phyloP scores from a whole-genome alignment of 2,329 filamentous ascomycete species.

The Pseudocercospora cruenta region DNA sequence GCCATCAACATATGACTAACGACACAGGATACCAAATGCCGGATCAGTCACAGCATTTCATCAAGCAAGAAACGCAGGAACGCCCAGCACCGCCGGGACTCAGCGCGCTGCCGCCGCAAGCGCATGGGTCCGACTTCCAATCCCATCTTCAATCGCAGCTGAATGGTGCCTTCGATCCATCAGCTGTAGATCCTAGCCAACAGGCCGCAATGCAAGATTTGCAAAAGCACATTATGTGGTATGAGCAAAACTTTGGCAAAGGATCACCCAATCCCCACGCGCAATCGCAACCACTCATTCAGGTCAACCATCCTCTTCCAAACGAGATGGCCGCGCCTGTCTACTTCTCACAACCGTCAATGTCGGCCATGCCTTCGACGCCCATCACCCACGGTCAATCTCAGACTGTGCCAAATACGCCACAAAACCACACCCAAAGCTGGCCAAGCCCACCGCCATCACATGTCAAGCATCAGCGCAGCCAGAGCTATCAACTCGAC shows the following conservation, averaged over 20 bases:
- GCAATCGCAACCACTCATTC: conserved; percentile 26
- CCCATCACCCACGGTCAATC: conserved; percentile 37
- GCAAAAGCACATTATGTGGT: conserved; percentile 38
- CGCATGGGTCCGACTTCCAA: conserved; percentile 40
- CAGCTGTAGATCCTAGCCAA: conserved; percentile 24
- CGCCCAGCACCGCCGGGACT: conserved; percentile 79
- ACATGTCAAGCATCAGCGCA: conserved; percentile 37
- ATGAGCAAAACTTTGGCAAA: conserved; percentile 32
- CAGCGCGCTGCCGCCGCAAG: conserved; percentile 26
- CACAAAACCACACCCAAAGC: conserved; percentile 44
- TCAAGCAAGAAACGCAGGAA: conserved; percentile 80
- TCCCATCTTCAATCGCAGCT: conserved; percentile 59
- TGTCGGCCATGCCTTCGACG: conserved; percentile 33
- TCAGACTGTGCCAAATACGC: conserved; percentile 57
- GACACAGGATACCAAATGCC: conserved; percentile 35
- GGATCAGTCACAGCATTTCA: conserved; percentile 73
- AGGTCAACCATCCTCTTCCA: conserved; percentile 25
- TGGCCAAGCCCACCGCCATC: conserved; percentile 41
- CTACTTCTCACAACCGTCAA: conserved; percentile 32
- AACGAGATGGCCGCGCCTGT: conserved; percentile 28
- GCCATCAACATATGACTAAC: conserved; percentile 53
- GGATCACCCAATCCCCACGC: conserved; percentile 24
- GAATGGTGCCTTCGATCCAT: conserved; percentile 38
- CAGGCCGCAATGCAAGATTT: conserved; percentile 34
- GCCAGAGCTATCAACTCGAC: conserved; percentile 52